A percentile compares a stretch with the other conserved stretches of the same genome.
phyloP scores from a whole-genome alignment of 2,329 filamentous ascomycete species.

The Dryadomyces quercus-mongolicae region DNA sequence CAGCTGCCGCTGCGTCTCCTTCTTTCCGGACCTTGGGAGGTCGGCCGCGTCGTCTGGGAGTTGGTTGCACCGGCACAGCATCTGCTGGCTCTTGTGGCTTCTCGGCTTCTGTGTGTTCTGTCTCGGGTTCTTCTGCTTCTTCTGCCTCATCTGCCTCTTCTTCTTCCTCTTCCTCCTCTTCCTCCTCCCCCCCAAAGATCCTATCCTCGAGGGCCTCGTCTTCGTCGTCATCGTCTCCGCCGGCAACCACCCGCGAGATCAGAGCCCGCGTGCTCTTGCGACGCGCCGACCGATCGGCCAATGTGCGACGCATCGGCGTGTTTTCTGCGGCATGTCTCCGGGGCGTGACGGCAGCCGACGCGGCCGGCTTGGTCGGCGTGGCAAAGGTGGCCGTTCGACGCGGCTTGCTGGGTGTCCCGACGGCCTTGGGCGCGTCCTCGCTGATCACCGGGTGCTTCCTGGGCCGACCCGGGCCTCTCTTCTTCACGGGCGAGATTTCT shows the following conservation, averaged over 20 bases:
- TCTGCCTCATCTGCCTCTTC: slow-evolving; percentile 15
- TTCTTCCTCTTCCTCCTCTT: slow-evolving; percentile 23
- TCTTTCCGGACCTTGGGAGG: slow-evolving; percentile 7
- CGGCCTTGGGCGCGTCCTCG: neutral
- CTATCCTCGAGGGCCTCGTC: slow-evolving; percentile 56
- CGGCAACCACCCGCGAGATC: slow-evolving; percentile 57
- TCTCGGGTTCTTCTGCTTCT: slow-evolving; percentile 29
- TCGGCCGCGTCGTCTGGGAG: slow-evolving; percentile 25
- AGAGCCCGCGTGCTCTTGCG: slow-evolving; percentile 72
- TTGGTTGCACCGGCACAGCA: slow-evolving; percentile 19
- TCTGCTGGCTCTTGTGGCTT: slow-evolving; percentile 15
- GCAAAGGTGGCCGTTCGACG: slow-evolving; percentile 11
- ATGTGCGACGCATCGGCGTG: slow-evolving; percentile 52
- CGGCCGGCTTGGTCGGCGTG: slow-evolving; percentile 21
- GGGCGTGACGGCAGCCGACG: slow-evolving; percentile 18
- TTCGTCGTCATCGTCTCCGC: slow-evolving; percentile 57
- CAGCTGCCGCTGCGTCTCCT: slow-evolving; percentile 16
- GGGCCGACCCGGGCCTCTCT: slow-evolving; percentile 2
- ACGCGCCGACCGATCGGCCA: slow-evolving; percentile 74
- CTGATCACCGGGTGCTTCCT: neutral
- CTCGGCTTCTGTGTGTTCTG: slow-evolving; percentile 37
- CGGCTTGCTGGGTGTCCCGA: slow-evolving; percentile 16
- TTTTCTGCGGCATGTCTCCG: slow-evolving; percentile 17
- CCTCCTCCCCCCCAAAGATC: slow-evolving; percentile 49
- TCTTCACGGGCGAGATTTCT: neutral